Conservation (phyloP, 2,329 filamentous ascomycete species). For the Elsinoe arachidis region DNA sequence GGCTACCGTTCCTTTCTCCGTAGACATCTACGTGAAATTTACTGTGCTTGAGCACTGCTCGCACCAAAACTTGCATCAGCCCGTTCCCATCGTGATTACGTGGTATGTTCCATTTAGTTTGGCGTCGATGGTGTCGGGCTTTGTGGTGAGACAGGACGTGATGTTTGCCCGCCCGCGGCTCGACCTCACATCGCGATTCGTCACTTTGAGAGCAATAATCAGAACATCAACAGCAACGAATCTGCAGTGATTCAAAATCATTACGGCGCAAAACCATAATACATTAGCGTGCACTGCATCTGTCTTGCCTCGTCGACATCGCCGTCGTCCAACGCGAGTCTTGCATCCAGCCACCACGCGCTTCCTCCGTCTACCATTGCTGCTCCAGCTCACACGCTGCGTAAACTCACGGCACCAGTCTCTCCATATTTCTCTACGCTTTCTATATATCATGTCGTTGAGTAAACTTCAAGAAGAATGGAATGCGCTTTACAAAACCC, state of each 20-base stretch:
- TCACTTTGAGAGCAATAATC: constrained; percentile 1
- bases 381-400: too few species aligned
- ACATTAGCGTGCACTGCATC: too few species aligned
- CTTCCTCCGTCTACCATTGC: too few species aligned
- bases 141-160: not conserved
- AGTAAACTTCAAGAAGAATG: not conserved
- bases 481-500: constrained; percentile 1
- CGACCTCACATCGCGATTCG: constrained; percentile 3
- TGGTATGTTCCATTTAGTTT: not conserved
- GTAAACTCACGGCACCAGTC: too few species aligned
- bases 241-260: not conserved
- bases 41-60: constrained; percentile 8
- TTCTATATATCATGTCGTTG: not conserved
- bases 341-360: too few species aligned
- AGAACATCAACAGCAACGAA: not conserved
- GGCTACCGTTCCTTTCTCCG: constrained; percentile 4
- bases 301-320: too few species aligned
- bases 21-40: constrained; percentile 4
- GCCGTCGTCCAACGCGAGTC: too few species aligned
- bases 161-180: not conserved
- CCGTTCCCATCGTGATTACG: not conserved
- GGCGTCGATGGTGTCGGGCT: not conserved
- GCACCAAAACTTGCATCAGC: not conserved
- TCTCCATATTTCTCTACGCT: too few species aligned
- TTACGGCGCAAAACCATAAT: not conserved